Conservation (phyloP, 192 early-diverging fungal species). For the Geranomyces variabilis region DNA sequence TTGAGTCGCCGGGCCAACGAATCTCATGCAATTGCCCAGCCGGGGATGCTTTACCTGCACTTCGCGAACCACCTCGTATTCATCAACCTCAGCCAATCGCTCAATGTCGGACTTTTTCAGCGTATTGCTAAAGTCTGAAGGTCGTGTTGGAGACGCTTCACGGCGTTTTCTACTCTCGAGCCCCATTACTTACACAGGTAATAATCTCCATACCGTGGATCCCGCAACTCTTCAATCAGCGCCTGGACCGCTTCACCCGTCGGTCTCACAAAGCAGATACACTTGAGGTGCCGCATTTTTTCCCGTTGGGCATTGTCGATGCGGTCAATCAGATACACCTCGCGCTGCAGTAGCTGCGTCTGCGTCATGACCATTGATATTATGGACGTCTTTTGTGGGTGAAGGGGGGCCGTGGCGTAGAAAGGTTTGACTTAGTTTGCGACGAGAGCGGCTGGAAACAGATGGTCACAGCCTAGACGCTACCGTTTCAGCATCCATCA, state of each 20-base stretch:
- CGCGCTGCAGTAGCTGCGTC: slow-evolving; percentile 85
- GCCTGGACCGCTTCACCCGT: slow-evolving; percentile 82
- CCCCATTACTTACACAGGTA: slow-evolving; percentile 75
- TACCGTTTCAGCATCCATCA: slow-evolving; percentile 92
- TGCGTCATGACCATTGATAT: slow-evolving; percentile 94
- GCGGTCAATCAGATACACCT: slow-evolving; percentile 92
- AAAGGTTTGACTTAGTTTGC: neutral
- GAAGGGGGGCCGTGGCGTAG: neutral
- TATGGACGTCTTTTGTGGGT: slow-evolving; percentile 56
- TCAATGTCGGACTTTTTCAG: slow-evolving; percentile 90
- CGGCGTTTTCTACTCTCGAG: neutral
- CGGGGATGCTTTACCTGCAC: slow-evolving; percentile 80
- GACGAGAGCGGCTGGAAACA: too few species aligned
- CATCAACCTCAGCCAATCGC: slow-evolving; percentile 92
- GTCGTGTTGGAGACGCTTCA: neutral
- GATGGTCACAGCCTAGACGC: too few species aligned
- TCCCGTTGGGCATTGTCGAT: slow-evolving; percentile 85
- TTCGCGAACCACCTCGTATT: slow-evolving; percentile 90
- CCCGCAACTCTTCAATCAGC: slow-evolving; percentile 86
- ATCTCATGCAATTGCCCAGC: slow-evolving; percentile 2
- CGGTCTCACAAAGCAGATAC: slow-evolving; percentile 89
- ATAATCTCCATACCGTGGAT: slow-evolving; percentile 94
- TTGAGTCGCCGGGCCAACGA: slow-evolving; percentile 3
- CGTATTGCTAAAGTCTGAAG: slow-evolving; percentile 89
- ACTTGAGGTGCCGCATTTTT: slow-evolving; percentile 94